phyloP scores from a whole-genome alignment of 1,139 yeast genomes.

The Candida tetrigidarum region DNA sequence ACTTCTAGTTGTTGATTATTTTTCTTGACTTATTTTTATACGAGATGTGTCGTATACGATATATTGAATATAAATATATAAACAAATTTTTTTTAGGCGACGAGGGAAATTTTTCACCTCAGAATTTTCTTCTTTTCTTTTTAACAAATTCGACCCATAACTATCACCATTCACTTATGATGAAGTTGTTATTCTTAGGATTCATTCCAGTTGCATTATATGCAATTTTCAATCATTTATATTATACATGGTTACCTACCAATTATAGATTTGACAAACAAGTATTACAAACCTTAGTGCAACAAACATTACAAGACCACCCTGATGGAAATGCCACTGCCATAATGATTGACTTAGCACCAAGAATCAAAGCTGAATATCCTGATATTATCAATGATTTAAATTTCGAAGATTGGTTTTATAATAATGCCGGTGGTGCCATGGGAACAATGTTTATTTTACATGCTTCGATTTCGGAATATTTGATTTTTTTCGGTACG shows the following conservation, averaged over 20 bases:
- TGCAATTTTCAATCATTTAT: conserved; percentile 45
- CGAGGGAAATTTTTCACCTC: neutral
- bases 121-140: neutral
- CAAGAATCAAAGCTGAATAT: conserved; percentile 62
- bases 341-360: conserved; percentile 63
- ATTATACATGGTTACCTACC: conserved; percentile 68
- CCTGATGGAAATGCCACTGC: conserved; percentile 66
- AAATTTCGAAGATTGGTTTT: conserved; percentile 85
- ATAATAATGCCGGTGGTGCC: conserved; percentile 98
- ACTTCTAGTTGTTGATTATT: neutral
- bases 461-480: conserved; percentile 96
- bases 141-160: neutral
- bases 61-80: conserved; percentile 2
- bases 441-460: conserved; percentile 97
- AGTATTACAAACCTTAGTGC: conserved; percentile 51
- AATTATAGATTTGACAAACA: conserved; percentile 62
- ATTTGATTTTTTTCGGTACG: conserved; percentile 85
- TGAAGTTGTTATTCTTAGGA: conserved; percentile 26
- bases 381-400: conserved; percentile 67
- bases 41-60: neutral
- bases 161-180: conserved; percentile 8
- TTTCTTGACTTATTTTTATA: neutral
- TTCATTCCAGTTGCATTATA: conserved; percentile 30
- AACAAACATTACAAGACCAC: conserved; percentile 54
- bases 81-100: neutral